Base-by-base conservation (phyloP, 1,139 yeast genomes). In the Diutina siamensis region DNA sequence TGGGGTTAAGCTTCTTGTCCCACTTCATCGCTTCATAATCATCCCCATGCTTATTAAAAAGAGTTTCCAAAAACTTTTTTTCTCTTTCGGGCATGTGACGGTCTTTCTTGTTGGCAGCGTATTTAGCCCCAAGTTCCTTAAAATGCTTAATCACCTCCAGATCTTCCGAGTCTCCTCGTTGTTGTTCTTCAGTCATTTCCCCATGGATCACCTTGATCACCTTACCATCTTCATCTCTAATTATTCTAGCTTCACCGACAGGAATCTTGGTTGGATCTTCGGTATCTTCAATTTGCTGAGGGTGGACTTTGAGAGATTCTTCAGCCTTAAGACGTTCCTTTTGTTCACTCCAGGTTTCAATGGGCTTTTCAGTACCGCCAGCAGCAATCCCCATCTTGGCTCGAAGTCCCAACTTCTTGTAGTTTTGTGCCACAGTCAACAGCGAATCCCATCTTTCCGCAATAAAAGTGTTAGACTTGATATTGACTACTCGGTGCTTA, bases 361-460 rank as follows among this genome's bases (percentile, higher is more conserved):
- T 57, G 59, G 17, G 58, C 57, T 7, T 55, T 54, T 8, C 60
- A 61, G 28, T 61, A 61, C 33, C 57, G 60, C 21, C 55, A 35
- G 35, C 40, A 35, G 36, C 68, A 7, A 63, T 66, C 17, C 84
- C 83, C 36, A 88, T 63, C 56, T 78, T 78, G 3, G 86, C 72
- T 44, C 79, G 68, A 48, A 89, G 67, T 2, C 97, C 97, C 34
- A 92, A 66, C 52, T 70, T 74, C 56, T 80, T 80, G 61, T 85
- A 85, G 59, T 92, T 92, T 59, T 92, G 97, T 48, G 80, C 74
- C 49, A 89, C 66, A 0, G 98, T 89, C 51, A 83, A 71, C 20
- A 76, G 74, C 50, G 80, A 74, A 64, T 92, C 96, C 98, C 98
- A 92, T 62, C 88, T 76, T 32, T 79, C 85, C 7, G 87, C 94